Evolutionary conservation across 2,329 filamentous ascomycete genomes (phyloP), one percentile per base, ranked within the genome.

Genomic region (Penicillium rolfsii): DNA sequence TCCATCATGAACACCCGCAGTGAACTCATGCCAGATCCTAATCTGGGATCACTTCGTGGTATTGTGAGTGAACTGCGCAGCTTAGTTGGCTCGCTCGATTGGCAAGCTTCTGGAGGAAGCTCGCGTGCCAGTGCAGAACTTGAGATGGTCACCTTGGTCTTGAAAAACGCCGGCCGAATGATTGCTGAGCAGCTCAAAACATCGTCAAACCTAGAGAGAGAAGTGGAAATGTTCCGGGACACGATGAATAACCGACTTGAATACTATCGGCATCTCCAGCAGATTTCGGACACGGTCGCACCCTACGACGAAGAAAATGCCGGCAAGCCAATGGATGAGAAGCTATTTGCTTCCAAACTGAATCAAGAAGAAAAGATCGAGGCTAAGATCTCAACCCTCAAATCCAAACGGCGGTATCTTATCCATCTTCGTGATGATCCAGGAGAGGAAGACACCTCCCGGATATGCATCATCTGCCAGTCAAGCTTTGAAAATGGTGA

Each of bases 241-340:
- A 87, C 89, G 0, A 93, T 96, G 87, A 98, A 98, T 70, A 83
- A 87, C 40, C 88, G 95, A 14, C 79, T 97, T 0, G 92, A 95
- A 59, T 98, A 93, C 73, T 98, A 98, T 73, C 87, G 89, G 5
- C 93, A 97, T 71, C 82, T 98, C 11, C 95, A 98, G 72, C 85
- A 87, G 28, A 87, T 98, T n/a, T 97, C 93, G 0, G 94, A 98
- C 72, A 91, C 87, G 19, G 91, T 98, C 0, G 84, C 86, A 5
- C 88, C 90, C 0, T 91, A 90, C 58, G 88, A 92, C 59, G 88
- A 89, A 11, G 73, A 76, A 30, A 81, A 82, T 54, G 78, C 85
- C 24, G 83, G 88, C 24, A 80, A 85, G 12, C 81, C 80, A 2
- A 79, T 89, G 11, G 84, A 90, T 46, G 74, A 79, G 11, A 70